Conservation (phyloP, 768 basidiomycete species). For the Mycena haematopus region DNA sequence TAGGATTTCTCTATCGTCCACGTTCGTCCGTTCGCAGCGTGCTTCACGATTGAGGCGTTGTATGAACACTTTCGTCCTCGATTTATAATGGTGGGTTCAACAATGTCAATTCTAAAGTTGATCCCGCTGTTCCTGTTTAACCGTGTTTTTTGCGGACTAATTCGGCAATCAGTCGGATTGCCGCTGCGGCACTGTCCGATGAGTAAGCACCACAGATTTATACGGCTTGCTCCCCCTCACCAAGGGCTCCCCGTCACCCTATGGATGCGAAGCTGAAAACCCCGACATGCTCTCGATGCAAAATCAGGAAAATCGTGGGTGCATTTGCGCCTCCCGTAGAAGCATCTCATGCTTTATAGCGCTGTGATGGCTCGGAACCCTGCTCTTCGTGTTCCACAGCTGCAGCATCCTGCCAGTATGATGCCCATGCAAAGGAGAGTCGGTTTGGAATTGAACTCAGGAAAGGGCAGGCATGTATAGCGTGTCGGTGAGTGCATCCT, state of each 20-base stretch:
- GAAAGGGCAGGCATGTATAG: conserved; percentile 20
- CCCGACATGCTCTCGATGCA: conserved; percentile 22
- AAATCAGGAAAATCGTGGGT: conserved; percentile 21
- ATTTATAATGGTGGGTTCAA: no score
- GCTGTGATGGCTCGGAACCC: conserved; percentile 17
- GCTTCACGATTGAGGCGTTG: no score
- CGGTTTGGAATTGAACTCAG: conserved; percentile 2
- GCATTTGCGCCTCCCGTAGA: background rate
- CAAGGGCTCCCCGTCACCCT: background rate
- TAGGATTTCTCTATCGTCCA: background rate
- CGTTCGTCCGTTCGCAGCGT: no score
- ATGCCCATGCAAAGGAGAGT: background rate
- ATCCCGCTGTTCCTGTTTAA: no score
- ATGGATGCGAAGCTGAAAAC: conserved; percentile 25
- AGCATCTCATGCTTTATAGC: background rate
- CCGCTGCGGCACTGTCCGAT: no score
- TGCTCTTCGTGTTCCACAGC: conserved; percentile 12
- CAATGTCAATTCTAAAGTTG: no score
- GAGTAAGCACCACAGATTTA: background rate
- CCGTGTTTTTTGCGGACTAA: no score
- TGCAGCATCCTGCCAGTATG: conserved; percentile 5
- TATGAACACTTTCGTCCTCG: no score
- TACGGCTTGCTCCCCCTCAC: background rate
- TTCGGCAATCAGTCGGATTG: no score
- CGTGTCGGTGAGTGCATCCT: conserved; percentile 14